Percentiles rank a stretch among this genome's conserved stretches.
Evolutionary conservation across 2,329 filamentous ascomycete species (phyloP).

Genomic region (Cercospora nicotianae): DNA sequence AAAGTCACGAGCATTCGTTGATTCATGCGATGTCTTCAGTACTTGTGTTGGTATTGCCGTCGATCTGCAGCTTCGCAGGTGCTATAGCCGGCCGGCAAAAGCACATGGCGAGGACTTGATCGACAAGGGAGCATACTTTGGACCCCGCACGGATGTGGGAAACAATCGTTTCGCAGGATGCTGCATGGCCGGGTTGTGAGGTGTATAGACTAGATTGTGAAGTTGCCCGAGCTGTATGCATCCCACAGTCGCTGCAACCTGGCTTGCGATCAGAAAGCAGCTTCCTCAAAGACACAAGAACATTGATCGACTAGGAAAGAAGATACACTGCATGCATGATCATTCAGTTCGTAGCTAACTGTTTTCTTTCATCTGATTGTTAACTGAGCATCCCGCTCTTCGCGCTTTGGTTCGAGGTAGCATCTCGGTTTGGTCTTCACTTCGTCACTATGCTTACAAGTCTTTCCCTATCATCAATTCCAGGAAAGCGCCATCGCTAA

Average conservation of each 20-base stretch:
- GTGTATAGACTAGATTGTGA: neutral
- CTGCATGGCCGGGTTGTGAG: neutral
- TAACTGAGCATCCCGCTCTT: constrained; percentile 13
- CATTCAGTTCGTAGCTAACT: constrained; percentile 22
- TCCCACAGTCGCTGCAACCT: neutral
- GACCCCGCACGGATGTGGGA: neutral
- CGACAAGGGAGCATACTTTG: neutral
- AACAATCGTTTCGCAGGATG: neutral
- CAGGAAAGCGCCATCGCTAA: constrained; percentile 12
- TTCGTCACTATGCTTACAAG: constrained; percentile 19
- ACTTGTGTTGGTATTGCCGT: neutral
- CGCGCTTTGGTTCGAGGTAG: constrained; percentile 24
- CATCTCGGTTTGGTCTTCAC: constrained; percentile 15
- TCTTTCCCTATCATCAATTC: constrained; percentile 5
- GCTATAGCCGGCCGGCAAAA: neutral
- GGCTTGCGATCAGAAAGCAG: neutral
- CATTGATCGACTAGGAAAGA: neutral
- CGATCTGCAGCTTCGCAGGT: neutral
- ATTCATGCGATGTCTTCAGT: constrained; percentile 18
- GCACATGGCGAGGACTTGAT: neutral
- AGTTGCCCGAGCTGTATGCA: neutral
- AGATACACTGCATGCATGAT: neutral
- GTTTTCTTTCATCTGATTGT: constrained; percentile 1
- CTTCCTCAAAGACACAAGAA: neutral
- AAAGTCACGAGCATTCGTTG: constrained; percentile 6